phyloP scores from a whole-genome alignment of 2,329 filamentous ascomycete genomes.

The Ophiocordyceps camponoti-saundersi region DNA sequence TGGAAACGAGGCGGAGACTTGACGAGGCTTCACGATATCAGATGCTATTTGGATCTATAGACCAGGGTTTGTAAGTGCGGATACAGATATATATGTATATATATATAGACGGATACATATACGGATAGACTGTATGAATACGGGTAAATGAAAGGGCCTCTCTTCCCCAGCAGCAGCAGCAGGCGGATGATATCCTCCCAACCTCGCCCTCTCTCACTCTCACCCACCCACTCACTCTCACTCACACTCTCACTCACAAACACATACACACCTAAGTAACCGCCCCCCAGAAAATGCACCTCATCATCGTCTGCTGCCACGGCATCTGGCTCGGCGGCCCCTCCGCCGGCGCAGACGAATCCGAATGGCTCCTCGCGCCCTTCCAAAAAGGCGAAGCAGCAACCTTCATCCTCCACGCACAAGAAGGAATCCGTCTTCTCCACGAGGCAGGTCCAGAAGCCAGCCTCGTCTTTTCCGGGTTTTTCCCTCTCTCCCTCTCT shows the following conservation, averaged over 20 bases:
- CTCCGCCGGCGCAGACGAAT: conserved; percentile 31
- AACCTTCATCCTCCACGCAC: conserved; percentile 64
- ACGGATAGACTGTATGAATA: background rate
- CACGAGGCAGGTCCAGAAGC: conserved; percentile 21
- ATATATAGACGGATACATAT: no score
- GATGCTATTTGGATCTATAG: no score
- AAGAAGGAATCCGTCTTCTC: conserved; percentile 41
- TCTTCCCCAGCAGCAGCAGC: no score
- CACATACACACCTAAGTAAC: no score
- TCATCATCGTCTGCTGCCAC: conserved; percentile 74
- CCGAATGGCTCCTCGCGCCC: conserved; percentile 55
- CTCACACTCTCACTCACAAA: no score
- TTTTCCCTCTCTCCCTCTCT: conserved; percentile 6
- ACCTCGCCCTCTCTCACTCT: no score
- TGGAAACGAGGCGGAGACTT: background rate
- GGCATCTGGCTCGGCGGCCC: conserved; percentile 54
- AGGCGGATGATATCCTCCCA: no score
- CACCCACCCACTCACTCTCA: no score
- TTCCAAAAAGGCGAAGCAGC: conserved; percentile 66
- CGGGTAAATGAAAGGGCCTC: no score
- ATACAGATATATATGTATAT: no score
- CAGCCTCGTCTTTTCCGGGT: conserved; percentile 60
- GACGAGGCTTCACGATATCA: background rate
- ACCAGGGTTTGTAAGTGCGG: background rate
- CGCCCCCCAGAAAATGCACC: no score